Base-by-base conservation (phyloP, 306 rosid genomes). In the Acacia acuminata region DNA sequence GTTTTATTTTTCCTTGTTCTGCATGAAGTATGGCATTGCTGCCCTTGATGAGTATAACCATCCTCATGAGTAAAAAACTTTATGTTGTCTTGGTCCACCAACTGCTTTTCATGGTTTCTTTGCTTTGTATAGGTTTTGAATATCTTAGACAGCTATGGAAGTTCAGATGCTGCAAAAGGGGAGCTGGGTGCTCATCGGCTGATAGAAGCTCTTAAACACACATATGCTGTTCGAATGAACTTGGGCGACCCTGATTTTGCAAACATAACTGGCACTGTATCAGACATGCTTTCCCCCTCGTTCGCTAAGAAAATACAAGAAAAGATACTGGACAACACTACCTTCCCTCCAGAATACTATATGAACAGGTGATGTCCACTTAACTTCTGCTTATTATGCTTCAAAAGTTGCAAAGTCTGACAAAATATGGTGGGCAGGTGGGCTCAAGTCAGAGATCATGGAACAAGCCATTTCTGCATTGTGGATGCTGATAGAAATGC, bases 381-480 rank as follows among this genome's bases (percentile, higher is more conserved):
- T 64, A 36, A 22, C 34, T 77, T 75, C 69, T 16, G n/a, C 12
- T 78, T 84, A 71, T 69, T 66, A 20, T 70, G 68, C 77, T 38
- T 55, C 44, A 25, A 22, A 53, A 58, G 76, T 77, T 75, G 79
- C 74, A 40, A 27, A 51, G 50, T 74, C 5, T 58, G 55, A 63
- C 43, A 69, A 60, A 71, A 75, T 38, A 68, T 84, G 75, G 13
- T 77, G 50, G 58, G 76, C 96, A 95, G 99, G 89, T 96, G 99
- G 98, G 88, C 86, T 86, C 99, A 93, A 86, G 91, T 96, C n/a
- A 82, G 90, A 86, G 98, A 96, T 86, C 94, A 91, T 15, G 99
- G 99, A 78, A 96, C 98, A 30, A 96, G 98, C 69, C 99, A 96
- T 90, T 86, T 93, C 83, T 89, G 99, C 83, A 77, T 96, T 63